These are phyloP conservation scores for Glycine latifolia DNA, from an alignment of 306 rosid species.

Conservation along the genomic window DNA sequence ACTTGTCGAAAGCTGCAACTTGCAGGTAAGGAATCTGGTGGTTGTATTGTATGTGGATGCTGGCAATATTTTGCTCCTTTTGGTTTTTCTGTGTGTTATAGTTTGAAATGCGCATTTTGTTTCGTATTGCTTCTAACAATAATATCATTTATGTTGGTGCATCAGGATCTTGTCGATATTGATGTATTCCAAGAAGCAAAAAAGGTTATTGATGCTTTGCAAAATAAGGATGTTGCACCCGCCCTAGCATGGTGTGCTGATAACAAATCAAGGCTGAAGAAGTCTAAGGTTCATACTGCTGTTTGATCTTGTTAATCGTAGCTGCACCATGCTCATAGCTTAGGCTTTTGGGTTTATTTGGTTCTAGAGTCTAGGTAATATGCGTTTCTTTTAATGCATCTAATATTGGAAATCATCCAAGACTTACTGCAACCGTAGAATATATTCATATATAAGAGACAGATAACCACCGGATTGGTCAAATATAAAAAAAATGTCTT, in stretches of 20 bases:
- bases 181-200: conserved; percentile 94
- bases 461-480: conserved; percentile 8
- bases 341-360: conserved; percentile 40
- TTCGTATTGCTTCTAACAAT: conserved; percentile 20
- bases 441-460: conserved; percentile 33
- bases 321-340: conserved; percentile 17
- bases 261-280: conserved; percentile 93
- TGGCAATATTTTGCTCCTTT: conserved; percentile 29
- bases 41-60: conserved; percentile 21
- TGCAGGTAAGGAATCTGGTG: conserved; percentile 62
- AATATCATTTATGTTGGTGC: conserved; percentile 30
- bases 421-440: conserved; percentile 25
- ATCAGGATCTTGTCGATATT: conserved; percentile 90
- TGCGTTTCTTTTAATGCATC: conserved; percentile 17
- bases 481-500: background rate
- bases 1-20: conserved; percentile 76
- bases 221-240: conserved; percentile 84
- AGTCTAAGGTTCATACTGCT: conserved; percentile 71
- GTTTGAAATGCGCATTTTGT: conserved; percentile 33
- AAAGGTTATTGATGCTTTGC: conserved; percentile 84
- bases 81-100: conserved; percentile 30
- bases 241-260: conserved; percentile 97
- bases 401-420: background rate
- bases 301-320: conserved; percentile 29
- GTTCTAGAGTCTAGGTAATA: conserved; percentile 32